Evolutionary conservation across 345 rosid genomes (phyloP).

Genomic region (Moricandia arvensis): DNA sequence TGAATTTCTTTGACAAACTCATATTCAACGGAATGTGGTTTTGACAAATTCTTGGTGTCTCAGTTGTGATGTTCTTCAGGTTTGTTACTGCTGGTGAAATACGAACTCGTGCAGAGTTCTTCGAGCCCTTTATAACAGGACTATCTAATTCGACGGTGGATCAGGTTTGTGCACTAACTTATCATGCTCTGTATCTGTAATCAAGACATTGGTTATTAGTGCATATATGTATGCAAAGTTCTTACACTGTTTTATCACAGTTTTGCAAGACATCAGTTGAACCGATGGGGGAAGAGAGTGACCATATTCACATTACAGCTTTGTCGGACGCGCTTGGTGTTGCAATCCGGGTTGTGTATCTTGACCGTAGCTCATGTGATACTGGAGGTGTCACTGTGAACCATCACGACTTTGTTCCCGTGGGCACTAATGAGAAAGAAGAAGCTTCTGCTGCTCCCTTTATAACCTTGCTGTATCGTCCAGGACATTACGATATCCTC

Average conservation of each 20-base stretch:
- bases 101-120: constrained; percentile 79
- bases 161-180: constrained; percentile 54
- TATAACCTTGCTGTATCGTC: constrained; percentile 89
- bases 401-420: constrained; percentile 90
- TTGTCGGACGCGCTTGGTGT: constrained; percentile 91
- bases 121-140: constrained; percentile 88
- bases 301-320: constrained; percentile 95
- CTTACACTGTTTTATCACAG: constrained; percentile 43
- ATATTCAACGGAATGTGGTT: constrained; percentile 8
- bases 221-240: not conserved
- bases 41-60: constrained; percentile 51
- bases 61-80: constrained; percentile 99
- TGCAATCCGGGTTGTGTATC: constrained; percentile 87
- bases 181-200: not conserved
- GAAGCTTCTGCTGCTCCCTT: constrained; percentile 51
- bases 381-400: constrained; percentile 69
- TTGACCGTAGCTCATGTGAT: constrained; percentile 94
- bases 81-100: constrained; percentile 97
- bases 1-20: not conserved
- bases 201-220: not conserved
- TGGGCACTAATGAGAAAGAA: constrained; percentile 38
- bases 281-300: constrained; percentile 99
- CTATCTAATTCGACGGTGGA: constrained; percentile 81
- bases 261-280: constrained; percentile 98
- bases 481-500: constrained; percentile 98